Evolutionary conservation across 129 eudicot genomes (phyloP).

Genomic region (Artemisia argyi): DNA sequence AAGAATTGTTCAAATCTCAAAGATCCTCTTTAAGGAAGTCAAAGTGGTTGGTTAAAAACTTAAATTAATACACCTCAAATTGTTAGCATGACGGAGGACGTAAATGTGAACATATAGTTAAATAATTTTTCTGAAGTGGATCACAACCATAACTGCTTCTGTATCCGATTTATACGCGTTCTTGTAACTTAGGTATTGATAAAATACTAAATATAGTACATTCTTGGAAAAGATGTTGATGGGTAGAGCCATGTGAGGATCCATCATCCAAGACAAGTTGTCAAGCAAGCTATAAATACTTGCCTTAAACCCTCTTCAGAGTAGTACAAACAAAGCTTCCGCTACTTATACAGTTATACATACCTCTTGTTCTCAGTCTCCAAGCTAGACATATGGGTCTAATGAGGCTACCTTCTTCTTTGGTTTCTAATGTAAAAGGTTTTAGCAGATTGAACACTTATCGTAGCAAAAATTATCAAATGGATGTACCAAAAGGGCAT

Average conservation of each 20-base stretch:
- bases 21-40: too few relatives aligned
- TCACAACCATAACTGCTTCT: slow-evolving; percentile 1
- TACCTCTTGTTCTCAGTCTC: neutral
- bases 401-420: neutral
- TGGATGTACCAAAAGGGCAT: slow-evolving; percentile 27
- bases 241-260: slow-evolving; percentile 9
- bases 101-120: slow-evolving; percentile 15
- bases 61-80: too few relatives aligned
- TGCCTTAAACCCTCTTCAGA: neutral
- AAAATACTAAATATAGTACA: too few relatives aligned
- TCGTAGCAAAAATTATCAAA: neutral
- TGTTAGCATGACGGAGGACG: neutral
- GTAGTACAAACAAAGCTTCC: neutral
- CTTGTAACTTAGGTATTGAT: neutral
- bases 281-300: slow-evolving; percentile 15
- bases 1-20: too few relatives aligned
- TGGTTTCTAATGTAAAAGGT: slow-evolving; percentile 14
- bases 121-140: neutral
- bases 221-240: slow-evolving; percentile 26
- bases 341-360: too few relatives aligned
- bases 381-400: slow-evolving; percentile 18
- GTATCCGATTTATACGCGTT: slow-evolving; percentile 10
- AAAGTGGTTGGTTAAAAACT: too few relatives aligned
- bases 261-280: slow-evolving; percentile 2
- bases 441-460: slow-evolving; percentile 14